phyloP scores from a whole-genome alignment of 2,329 filamentous ascomycete genomes.

The Ceratocystis huliohia region DNA sequence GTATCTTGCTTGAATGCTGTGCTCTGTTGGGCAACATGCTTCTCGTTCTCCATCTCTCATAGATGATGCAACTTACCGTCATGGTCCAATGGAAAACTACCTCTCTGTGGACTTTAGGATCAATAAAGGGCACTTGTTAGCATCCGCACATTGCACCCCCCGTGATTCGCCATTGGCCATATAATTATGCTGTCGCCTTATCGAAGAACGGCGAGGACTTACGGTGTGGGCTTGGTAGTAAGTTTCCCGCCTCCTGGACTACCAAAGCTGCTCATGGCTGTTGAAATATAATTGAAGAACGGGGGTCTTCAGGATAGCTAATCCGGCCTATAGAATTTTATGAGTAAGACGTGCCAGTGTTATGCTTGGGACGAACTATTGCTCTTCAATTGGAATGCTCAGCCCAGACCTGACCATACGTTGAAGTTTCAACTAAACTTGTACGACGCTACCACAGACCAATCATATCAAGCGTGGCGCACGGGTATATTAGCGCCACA shows the following conservation, averaged over 20 bases:
- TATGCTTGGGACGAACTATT: no score
- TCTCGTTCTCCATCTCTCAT: background rate
- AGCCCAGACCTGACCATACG: background rate
- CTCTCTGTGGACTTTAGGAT: constrained; percentile 60
- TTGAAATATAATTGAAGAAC: background rate
- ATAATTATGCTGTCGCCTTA: background rate
- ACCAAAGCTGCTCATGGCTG: constrained; percentile 51
- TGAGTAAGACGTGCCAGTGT: no score
- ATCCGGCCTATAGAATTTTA: no score
- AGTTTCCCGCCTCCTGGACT: constrained; percentile 52
- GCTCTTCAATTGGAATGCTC: background rate
- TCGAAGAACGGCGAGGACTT: constrained; percentile 28
- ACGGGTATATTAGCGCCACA: constrained; percentile 16
- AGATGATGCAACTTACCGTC: constrained; percentile 43
- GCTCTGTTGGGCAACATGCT: background rate
- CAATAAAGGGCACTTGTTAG: background rate
- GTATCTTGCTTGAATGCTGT: background rate
- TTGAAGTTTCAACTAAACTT: constrained; percentile 9
- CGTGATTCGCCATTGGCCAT: no score
- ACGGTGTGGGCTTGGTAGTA: constrained; percentile 58
- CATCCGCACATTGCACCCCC: background rate
- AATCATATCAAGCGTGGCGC: constrained; percentile 16
- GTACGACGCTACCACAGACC: constrained; percentile 5
- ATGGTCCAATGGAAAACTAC: constrained; percentile 92
- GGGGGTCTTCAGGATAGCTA: background rate